Evolutionary conservation across 2,329 filamentous ascomycete genomes (phyloP).

Genomic region (Mycosphaerelloides madeirae): DNA sequence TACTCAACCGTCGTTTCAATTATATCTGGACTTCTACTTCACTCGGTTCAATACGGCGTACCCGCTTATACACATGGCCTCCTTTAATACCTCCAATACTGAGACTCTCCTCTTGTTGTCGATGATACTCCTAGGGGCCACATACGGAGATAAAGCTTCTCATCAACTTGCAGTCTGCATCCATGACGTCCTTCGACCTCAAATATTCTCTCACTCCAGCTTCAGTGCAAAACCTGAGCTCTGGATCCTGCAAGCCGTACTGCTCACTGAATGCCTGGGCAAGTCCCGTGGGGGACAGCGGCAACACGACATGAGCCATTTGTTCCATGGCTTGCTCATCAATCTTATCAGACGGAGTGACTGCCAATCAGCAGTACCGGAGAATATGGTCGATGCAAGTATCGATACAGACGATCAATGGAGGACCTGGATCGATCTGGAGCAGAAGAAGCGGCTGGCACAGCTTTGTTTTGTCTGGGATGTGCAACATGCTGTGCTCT

Average conservation of each 20-base stretch:
- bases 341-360: slow-evolving; percentile 52
- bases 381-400: slow-evolving; percentile 31
- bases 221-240: slow-evolving; percentile 57
- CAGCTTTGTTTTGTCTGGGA: slow-evolving; percentile 64
- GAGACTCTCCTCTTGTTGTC: slow-evolving; percentile 53
- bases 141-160: slow-evolving; percentile 55
- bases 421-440: slow-evolving; percentile 51
- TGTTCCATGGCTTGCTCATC: slow-evolving; percentile 54
- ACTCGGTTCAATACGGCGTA: slow-evolving; percentile 57
- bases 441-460: slow-evolving; percentile 57
- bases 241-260: slow-evolving; percentile 58
- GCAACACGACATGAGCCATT: slow-evolving; percentile 59
- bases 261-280: slow-evolving; percentile 61
- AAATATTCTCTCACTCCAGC: slow-evolving; percentile 54
- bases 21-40: slow-evolving; percentile 57
- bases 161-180: slow-evolving; percentile 59
- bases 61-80: slow-evolving; percentile 55
- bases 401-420: slow-evolving; percentile 46
- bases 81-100: slow-evolving; percentile 48
- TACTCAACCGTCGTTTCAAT: slow-evolving; percentile 49
- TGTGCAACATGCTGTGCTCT: slow-evolving; percentile 59
- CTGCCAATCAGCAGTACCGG: slow-evolving; percentile 45
- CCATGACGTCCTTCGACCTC: slow-evolving; percentile 55
- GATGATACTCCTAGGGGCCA: slow-evolving; percentile 57
- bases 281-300: slow-evolving; percentile 59